Evolutionary conservation across 1,284 basidiomycete genomes (phyloP), one percentile per base, ranked within the genome.

Genomic region (Pseudozyma hubeiensis): DNA sequence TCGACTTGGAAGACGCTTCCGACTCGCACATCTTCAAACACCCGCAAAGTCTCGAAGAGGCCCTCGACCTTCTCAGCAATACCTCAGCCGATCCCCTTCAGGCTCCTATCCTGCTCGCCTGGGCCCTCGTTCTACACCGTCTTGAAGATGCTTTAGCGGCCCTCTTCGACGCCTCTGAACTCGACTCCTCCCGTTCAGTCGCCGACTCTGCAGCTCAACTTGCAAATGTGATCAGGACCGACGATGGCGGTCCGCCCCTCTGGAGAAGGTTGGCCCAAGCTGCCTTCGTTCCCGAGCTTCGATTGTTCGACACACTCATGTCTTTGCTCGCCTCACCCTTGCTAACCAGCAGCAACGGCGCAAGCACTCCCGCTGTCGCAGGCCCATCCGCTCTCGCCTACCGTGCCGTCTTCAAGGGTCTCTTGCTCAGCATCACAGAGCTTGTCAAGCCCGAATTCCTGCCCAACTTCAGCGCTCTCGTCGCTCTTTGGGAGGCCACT

Each of bases 301-400:
- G 64, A 13, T 69, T 85, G 24, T 84, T 85, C 53, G 53, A 66
- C 8, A 70, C 66, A 10, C 61, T 86, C 52, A 75, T 77, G 47
- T 53, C 75, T 1, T 62, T 84, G 41, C 72, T 85, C 24, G 57
- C 54, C 9, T 83, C 83, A 3, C 77, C 85, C 7, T 66, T 85
- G 11, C 55, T 85, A 37, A 78, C 76, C 45, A 57, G 72, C 37
- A 72, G 65, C 60, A 74, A 71, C 35, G 63, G 68, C 16, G 62
- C 68, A 11, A 69, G 59, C 51, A 65, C 66, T 11, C 71, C 62
- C 13, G 88, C 89, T 3, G 86, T 93, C 17, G 90, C 90, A 7
- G 91, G 92, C 69, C 89, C 92, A 0, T 93, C 93, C 76, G 89
- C 91, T 0, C 88, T 92, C 30, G 92, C 91, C 2, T 93, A 90